Percentiles rank a stretch among this genome's conserved stretches.
These are phyloP conservation scores for Aspergillus taichungensis DNA, from an alignment of 495 filamentous ascomycete species.

Conservation along the genomic window DNA sequence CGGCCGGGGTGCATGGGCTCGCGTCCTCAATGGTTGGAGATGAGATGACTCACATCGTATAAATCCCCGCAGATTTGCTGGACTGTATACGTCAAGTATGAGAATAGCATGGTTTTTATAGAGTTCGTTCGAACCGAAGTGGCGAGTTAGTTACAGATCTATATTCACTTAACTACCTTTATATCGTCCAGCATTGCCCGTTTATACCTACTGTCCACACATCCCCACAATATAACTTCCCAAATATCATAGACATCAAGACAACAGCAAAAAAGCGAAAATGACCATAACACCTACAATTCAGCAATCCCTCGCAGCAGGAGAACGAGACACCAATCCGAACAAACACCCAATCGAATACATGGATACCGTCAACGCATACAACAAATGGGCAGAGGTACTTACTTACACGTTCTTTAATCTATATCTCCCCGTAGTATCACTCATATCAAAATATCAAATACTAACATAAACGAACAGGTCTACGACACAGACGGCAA, in stretches of 20 bases:
- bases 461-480: slow-evolving; percentile 8
- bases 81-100: too few relatives aligned
- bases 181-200: too few relatives aligned
- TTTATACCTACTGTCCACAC: too few relatives aligned
- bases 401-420: background rate
- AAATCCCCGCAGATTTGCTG: too few relatives aligned
- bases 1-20: too few relatives aligned
- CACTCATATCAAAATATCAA: background rate
- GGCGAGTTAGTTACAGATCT: too few relatives aligned
- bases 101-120: too few relatives aligned
- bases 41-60: too few relatives aligned
- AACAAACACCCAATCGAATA: slow-evolving; percentile 15
- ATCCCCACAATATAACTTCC: background rate
- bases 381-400: slow-evolving; percentile 36
- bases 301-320: slow-evolving; percentile 14
- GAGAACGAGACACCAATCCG: background rate
- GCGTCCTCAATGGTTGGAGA: too few relatives aligned
- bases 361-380: slow-evolving; percentile 32
- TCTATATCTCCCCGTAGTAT: background rate
- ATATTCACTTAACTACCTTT: too few relatives aligned
- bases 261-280: background rate
- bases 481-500: slow-evolving; percentile 68
- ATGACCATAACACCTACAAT: slow-evolving; percentile 26
- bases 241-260: background rate
- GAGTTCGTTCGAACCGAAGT: too few relatives aligned